Percentiles rank a stretch among this genome's conserved stretches.
Evolutionary conservation across 768 basidiomycete species (phyloP).

Genomic region (Coprinellus micaceus): DNA sequence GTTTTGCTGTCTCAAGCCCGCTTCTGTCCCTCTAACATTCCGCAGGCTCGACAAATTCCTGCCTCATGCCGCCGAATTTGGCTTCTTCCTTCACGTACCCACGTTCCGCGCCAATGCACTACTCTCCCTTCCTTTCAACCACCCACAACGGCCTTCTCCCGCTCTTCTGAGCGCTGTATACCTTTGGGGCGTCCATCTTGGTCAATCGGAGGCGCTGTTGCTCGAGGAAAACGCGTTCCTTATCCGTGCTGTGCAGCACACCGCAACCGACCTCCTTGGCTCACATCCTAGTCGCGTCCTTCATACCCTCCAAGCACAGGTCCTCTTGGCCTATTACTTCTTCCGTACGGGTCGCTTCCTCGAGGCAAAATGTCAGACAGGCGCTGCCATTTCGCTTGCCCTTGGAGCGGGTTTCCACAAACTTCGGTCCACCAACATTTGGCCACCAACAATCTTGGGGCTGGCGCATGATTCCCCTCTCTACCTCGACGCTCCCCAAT

Average conservation of each 20-base stretch:
- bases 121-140: slow-evolving; percentile 45
- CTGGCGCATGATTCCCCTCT: slow-evolving; percentile 41
- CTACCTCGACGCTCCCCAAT: slow-evolving; percentile 35
- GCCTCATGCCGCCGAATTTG: slow-evolving; percentile 54
- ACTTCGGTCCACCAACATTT: slow-evolving; percentile 34
- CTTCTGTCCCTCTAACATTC: slow-evolving; percentile 7
- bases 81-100: slow-evolving; percentile 57
- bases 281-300: slow-evolving; percentile 47
- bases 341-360: slow-evolving; percentile 55
- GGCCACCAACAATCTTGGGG: slow-evolving; percentile 34
- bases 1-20: background rate
- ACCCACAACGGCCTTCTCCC: slow-evolving; percentile 44
- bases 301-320: slow-evolving; percentile 56
- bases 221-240: slow-evolving; percentile 46
- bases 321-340: slow-evolving; percentile 66
- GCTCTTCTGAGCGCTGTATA: slow-evolving; percentile 48
- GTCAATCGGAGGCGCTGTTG: slow-evolving; percentile 35
- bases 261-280: slow-evolving; percentile 44
- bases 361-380: slow-evolving; percentile 57
- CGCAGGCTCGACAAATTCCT: slow-evolving; percentile 56
- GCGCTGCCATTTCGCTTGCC: slow-evolving; percentile 49
- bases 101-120: slow-evolving; percentile 48
- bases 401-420: slow-evolving; percentile 47
- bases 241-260: slow-evolving; percentile 43
- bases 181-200: slow-evolving; percentile 53